Base-by-base conservation (phyloP, 192 early-diverging fungal species). In the Coemansia sp. region DNA sequence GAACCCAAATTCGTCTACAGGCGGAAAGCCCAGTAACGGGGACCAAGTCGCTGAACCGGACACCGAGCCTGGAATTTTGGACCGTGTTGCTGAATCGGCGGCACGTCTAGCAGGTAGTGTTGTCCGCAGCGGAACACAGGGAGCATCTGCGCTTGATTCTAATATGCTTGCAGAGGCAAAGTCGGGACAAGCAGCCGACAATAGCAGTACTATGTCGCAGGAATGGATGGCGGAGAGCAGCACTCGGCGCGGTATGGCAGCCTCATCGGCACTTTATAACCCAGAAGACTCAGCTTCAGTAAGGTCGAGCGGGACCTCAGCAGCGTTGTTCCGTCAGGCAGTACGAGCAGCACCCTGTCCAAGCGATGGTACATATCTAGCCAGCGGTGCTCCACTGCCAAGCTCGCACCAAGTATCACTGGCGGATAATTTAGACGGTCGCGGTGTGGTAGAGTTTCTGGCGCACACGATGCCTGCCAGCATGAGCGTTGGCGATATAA, bases 361-460 rank as follows among this genome's bases (percentile, higher is more conserved):
- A 52, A 15, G 5, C 8, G 50, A 8, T 23, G 10, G 6, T 3
- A 9, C 14, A 9, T 11, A 22, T 22, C 4, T 26, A n/a, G 25
- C 23, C n/a, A 19, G 5, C 31, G 19, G 53, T n/a, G 28, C 28
- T 5, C 4, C 7, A 42, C 88, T 85, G 14, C 89, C 92, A 77
- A 21, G 34, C 21, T 99, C 96, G 81, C 89, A 99, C 76, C 96
- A 93, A 56, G 88, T 87, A 62, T 93, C 85, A 68, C 89, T 91
- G 31, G 86, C 87, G n/a, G 67, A 81, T 21, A 20, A 60, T 25
- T 36, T 81, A 11, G 78, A 81, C 31, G 78, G 78, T 1, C 72
- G 26, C 12, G 62, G 60, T 1, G 78, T 81, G 2, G 40, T 60
- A 0, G 68, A 71, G 8, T 71, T 81, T 55, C 62, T 81, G 17